Evolutionary conservation across 1,284 basidiomycete species (phyloP).

Genomic region (Fomes fomentarius): DNA sequence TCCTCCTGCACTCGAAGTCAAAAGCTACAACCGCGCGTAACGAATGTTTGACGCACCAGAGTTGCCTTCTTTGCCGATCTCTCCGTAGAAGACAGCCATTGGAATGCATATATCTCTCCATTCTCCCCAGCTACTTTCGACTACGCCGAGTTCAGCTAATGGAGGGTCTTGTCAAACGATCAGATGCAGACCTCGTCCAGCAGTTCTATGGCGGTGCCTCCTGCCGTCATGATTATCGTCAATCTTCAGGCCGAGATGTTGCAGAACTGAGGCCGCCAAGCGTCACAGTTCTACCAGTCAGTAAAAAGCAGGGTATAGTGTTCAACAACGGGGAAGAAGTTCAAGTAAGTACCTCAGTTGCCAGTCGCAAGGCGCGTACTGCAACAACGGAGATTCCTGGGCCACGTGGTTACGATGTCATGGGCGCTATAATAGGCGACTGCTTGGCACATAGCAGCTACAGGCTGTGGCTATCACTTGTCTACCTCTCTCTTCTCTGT

Average conservation of each 20-base stretch:
- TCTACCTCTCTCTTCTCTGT: too few relatives aligned
- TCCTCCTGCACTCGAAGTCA: constrained; percentile 48
- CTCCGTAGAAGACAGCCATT: constrained; percentile 78
- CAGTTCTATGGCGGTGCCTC: constrained; percentile 15
- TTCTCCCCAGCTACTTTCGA: constrained; percentile 74
- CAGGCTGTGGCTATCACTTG: too few relatives aligned
- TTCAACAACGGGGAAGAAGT: background rate
- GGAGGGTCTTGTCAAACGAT: background rate
- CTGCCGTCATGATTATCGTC: constrained; percentile 15
- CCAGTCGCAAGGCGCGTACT: too few relatives aligned
- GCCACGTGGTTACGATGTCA: too few relatives aligned
- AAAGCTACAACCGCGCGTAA: background rate
- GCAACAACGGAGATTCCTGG: too few relatives aligned
- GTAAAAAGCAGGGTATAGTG: background rate
- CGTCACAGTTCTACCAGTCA: too few relatives aligned
- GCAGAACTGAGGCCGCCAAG: too few relatives aligned
- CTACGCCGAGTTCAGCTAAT: constrained; percentile 39
- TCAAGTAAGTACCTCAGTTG: too few relatives aligned
- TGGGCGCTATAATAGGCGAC: too few relatives aligned
- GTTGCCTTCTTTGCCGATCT: constrained; percentile 53
- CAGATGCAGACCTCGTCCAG: constrained; percentile 17
- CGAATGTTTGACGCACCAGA: constrained; percentile 43
- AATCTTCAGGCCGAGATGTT: too few relatives aligned
- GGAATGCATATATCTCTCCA: constrained; percentile 80
- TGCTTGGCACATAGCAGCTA: too few relatives aligned